A percentile compares a stretch with the other conserved stretches of the same genome.
These are phyloP conservation scores for Neurospora sp. DNA, from an alignment of 495 filamentous ascomycete species.

Conservation along the genomic window DNA sequence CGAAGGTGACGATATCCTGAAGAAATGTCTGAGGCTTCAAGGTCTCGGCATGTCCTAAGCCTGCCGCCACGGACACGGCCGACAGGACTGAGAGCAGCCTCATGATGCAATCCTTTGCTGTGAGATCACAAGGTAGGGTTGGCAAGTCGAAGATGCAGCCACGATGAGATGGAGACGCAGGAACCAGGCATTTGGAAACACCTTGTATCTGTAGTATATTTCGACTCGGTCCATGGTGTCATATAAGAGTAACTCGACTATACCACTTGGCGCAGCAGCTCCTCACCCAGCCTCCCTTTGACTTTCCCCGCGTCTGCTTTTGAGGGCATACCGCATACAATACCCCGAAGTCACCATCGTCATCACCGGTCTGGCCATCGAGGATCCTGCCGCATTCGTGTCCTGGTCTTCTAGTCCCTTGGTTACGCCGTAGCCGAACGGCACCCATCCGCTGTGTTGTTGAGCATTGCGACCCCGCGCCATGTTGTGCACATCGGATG, in stretches of 20 bases:
- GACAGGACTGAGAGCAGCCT: background rate
- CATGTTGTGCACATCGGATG: background rate
- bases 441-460: background rate
- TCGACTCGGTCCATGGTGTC: background rate
- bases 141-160: background rate
- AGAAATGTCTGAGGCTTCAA: background rate
- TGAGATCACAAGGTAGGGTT: background rate
- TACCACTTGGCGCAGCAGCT: background rate
- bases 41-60: background rate
- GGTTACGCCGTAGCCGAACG: background rate
- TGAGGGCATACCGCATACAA: background rate
- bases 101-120: background rate
- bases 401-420: background rate
- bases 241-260: background rate
- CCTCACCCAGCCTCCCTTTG: background rate
- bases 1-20: constrained; percentile 50
- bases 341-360: background rate
- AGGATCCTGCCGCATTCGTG: background rate
- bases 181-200: background rate
- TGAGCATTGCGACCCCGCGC: background rate
- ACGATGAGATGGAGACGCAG: background rate
- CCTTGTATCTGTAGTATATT: background rate
- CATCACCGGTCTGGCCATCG: background rate
- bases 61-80: background rate
- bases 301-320: background rate